Evolutionary conservation across 1,139 yeast species (phyloP), one percentile per base, ranked within the genome.

Genomic region (Pichiaceae sp.): DNA sequence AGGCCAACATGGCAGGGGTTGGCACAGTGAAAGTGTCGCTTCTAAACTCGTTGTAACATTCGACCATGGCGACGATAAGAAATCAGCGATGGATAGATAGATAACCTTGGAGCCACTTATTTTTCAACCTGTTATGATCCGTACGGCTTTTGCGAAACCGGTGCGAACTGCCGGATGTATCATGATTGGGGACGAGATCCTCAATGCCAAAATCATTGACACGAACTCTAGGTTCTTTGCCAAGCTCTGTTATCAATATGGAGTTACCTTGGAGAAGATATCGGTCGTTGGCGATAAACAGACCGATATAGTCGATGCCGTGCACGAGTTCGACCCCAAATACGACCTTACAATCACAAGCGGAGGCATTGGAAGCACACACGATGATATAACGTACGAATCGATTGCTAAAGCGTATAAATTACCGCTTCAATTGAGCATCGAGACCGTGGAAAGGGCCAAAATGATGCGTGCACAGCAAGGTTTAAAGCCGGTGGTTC

Each of bases 1-100:
- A 79, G 40, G 67, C 66, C 35, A 79, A 56, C 96, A 89, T 87
- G 35, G 75, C 65, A 39, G 68, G 68, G 3, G 95, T 81, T 27
- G 96, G 97, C 11, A 86, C 85, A 9, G 96, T 89, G 72, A 89
- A 87, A 2, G 96, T 89, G 57, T 89, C 97, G 56, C 91, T 77
- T 57, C 91, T 72, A 56, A 82, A 77, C 39, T 58, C 63, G 40
- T 57, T 57, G 42, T 55, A 59, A 35, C 40, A 43, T 15, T 43
- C 40, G n/a, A n/a, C n/a, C n/a, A n/a, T n/a, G n/a, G n/a, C n/a
- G n/a, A n/a, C n/a, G n/a, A n/a, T n/a, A n/a, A n/a, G n/a, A n/a
- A n/a, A 30, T n/a, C n/a, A n/a, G n/a, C n/a, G n/a, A n/a, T n/a
- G n/a, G n/a, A n/a, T n/a, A n/a, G n/a, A n/a, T n/a, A n/a, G n/a